phyloP scores from a whole-genome alignment of 768 basidiomycete genomes.

The Hysterangium stoloniferum region DNA sequence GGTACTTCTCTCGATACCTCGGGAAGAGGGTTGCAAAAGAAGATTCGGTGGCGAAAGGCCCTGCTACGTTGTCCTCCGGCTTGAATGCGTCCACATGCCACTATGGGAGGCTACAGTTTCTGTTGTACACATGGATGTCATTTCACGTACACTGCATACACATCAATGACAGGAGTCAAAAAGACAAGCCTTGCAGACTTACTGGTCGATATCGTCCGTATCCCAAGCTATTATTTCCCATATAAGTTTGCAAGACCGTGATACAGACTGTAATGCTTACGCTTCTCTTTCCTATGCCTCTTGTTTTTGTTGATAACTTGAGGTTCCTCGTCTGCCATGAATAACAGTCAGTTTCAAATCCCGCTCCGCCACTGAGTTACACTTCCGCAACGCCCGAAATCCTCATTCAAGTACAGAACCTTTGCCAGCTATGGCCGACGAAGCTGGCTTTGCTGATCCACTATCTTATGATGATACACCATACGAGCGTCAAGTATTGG shows the following conservation, averaged over 20 bases:
- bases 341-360: not conserved
- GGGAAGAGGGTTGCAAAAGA: conserved; percentile 98
- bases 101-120: conserved; percentile 25
- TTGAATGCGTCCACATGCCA: conserved; percentile 88
- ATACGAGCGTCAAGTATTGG: conserved; percentile 49
- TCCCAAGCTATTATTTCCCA: conserved; percentile 73
- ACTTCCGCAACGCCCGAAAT: conserved; percentile 11
- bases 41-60: conserved; percentile 89
- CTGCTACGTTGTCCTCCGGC: conserved; percentile 67
- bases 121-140: not conserved
- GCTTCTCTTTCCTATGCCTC: conserved; percentile 89
- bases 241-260: conserved; percentile 10
- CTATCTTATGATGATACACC: conserved; percentile 47
- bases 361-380: conserved; percentile 3
- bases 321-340: conserved; percentile 23
- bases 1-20: conserved; percentile 95
- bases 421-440: conserved; percentile 3
- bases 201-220: conserved; percentile 98
- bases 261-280: conserved; percentile 38
- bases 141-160: conserved; percentile 24
- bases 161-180: not conserved
- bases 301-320: conserved; percentile 71
- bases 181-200: conserved; percentile 29
- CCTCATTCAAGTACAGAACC: not conserved
- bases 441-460: conserved; percentile 10